phyloP scores from a whole-genome alignment of 2,329 filamentous ascomycete species.

The Aspergillus tanneri region DNA sequence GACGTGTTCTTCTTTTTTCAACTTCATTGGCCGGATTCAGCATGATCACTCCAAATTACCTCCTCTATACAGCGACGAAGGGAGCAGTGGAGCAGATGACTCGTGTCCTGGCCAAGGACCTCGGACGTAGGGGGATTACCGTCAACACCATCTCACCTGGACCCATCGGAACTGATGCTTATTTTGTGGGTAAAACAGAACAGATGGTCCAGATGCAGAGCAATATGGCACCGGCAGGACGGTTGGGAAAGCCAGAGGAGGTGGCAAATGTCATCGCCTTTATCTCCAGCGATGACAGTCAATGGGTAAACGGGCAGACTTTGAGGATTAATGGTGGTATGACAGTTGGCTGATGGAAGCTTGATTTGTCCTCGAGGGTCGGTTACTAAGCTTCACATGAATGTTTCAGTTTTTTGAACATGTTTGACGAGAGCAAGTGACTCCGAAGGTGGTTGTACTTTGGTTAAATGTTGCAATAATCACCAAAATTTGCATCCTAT shows the following conservation, averaged over 20 bases:
- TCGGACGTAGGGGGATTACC: conserved; percentile 51
- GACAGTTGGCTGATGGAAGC: too few relatives aligned
- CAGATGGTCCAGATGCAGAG: neutral
- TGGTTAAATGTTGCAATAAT: too few relatives aligned
- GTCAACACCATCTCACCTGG: conserved; percentile 54
- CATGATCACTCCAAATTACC: conserved; percentile 45
- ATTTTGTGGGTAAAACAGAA: neutral
- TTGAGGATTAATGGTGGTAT: neutral
- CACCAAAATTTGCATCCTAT: too few relatives aligned
- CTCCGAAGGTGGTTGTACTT: too few relatives aligned
- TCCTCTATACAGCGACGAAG: conserved; percentile 56
- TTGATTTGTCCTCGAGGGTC: too few relatives aligned
- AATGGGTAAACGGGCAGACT: neutral
- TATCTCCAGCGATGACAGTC: neutral
- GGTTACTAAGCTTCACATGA: too few relatives aligned
- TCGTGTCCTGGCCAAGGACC: conserved; percentile 54
- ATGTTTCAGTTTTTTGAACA: too few relatives aligned
- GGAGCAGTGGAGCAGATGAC: conserved; percentile 60
- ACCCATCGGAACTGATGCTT: conserved; percentile 35
- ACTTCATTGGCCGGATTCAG: conserved; percentile 42
- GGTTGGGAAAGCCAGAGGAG: neutral
- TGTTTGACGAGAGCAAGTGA: too few relatives aligned
- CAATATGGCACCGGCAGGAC: neutral
- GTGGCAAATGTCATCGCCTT: neutral
- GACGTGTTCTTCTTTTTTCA: conserved; percentile 52